Evolutionary conservation across 2,329 filamentous ascomycete species (phyloP).

Genomic region (Penicillium hordei): DNA sequence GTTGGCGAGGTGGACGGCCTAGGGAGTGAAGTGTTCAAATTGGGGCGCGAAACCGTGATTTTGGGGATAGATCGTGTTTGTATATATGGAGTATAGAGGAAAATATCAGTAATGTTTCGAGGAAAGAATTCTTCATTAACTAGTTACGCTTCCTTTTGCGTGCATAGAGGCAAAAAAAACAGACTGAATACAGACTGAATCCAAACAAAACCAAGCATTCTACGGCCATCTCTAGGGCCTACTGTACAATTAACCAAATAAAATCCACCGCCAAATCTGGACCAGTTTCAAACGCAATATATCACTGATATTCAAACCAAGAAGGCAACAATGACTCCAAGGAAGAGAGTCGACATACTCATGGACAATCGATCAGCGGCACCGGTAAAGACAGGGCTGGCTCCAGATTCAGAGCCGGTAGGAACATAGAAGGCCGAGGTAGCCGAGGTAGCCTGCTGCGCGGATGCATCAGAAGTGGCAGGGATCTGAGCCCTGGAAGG

Average conservation of each 20-base stretch:
- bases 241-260: conserved; percentile 3
- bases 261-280: not conserved
- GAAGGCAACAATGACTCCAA: not conserved
- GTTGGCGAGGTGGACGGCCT: conserved; percentile 27
- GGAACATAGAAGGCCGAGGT: not conserved
- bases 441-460: not conserved
- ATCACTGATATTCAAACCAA: not conserved
- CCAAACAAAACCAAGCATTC: not conserved
- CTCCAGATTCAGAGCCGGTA: not conserved
- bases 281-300: not conserved
- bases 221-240: not conserved
- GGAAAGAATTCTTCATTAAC: not conserved
- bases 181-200: not conserved
- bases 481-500: not conserved
- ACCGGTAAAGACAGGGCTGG: conserved; percentile 5
- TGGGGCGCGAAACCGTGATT: no score
- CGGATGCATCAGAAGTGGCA: not conserved
- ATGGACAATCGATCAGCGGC: not conserved
- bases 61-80: not conserved
- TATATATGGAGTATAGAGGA: not conserved
- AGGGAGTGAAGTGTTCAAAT: not conserved
- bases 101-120: no score
- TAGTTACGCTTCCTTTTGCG: not conserved
- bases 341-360: not conserved
- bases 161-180: not conserved